Base-by-base conservation (phyloP, 352 stramenopile genomes). In the Peronosclerospora sorghi region DNA sequence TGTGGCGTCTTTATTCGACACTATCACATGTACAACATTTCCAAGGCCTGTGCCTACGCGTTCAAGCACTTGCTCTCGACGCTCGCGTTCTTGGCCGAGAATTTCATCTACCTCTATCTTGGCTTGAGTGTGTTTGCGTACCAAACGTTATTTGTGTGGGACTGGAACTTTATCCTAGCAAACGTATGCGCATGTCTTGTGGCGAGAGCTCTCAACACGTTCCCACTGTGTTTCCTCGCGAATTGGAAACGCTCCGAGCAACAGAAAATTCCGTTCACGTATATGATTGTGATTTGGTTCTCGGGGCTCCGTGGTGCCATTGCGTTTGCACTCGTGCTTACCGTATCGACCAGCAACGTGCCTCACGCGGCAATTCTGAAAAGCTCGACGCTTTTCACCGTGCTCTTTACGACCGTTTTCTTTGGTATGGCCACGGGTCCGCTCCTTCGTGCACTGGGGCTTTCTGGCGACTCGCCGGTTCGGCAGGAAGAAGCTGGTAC, bases 271-370 rank as follows among this genome's bases (percentile, higher is more conserved):
- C 65, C 73, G 0, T 56, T 73, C 29, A 65, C 27, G 18, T 83
- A 85, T 48, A 84, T 86, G 69, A 26, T 82, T 10, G 78, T 90
- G 14, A 88, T 97, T 30, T 97, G 85, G 83, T 97, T 97, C 49
- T 82, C 85, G 1, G 92, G 92, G 10, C 54, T 97, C n/a, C 79
- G 92, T 24, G 92, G 92, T 4, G 87, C 92, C 9, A 94, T 97
- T 29, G 87, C 89, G 0, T 97, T 96, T 48, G 85, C 86, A 15
- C 68, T 94, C 24, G 71, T 71, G 14, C 61, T 88, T 1, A 91
- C 88, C 38, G 72, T 86, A 10, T 56, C 48, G 21, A 80, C 57
- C 2, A 50, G 37, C 2, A 54, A 65, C 13, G 60, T 49, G 12
- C 41, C 49, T 12, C 73, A 85, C 32, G 67, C 71, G 0, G 70